Conservation (phyloP, 1,284 basidiomycete genomes). For the Cutaneotrichosporon mucoides region DNA sequence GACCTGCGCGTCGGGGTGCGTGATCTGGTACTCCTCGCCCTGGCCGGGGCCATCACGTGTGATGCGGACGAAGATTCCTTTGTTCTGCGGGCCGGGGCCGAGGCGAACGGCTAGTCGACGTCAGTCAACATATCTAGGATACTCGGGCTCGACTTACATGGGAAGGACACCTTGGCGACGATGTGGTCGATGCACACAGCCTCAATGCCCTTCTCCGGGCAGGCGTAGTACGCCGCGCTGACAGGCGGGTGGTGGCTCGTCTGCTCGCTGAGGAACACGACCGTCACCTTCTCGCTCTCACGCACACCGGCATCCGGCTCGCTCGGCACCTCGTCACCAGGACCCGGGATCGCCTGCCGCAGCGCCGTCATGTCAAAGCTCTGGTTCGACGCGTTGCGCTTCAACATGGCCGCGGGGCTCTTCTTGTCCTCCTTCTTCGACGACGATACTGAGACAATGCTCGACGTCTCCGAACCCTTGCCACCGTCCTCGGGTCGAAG, state of each 20-base stretch:
- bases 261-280: slow-evolving; percentile 73
- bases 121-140: background rate
- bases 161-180: slow-evolving; percentile 80
- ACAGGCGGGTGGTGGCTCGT: slow-evolving; percentile 96
- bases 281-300: slow-evolving; percentile 56
- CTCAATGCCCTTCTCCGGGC: slow-evolving; percentile 68
- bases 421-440: slow-evolving; percentile 18
- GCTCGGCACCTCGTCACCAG: slow-evolving; percentile 39
- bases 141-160: slow-evolving; percentile 48
- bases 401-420: background rate
- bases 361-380: slow-evolving; percentile 17
- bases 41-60: slow-evolving; percentile 65
- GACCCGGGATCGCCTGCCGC: slow-evolving; percentile 36
- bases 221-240: slow-evolving; percentile 77
- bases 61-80: slow-evolving; percentile 79
- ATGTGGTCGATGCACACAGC: slow-evolving; percentile 82
- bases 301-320: slow-evolving; percentile 48
- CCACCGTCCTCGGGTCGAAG: slow-evolving; percentile 42
- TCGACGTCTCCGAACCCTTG: slow-evolving; percentile 20
- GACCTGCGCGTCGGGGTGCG: slow-evolving; percentile 82
- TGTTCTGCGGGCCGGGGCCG: slow-evolving; percentile 73
- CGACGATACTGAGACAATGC: slow-evolving; percentile 34
- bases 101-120: slow-evolving; percentile 61
- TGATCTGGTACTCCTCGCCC: slow-evolving; percentile 81
- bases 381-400: slow-evolving; percentile 6